Evolutionary conservation across 495 filamentous ascomycete genomes (phyloP), one percentile per base, ranked within the genome.

Genomic region (Penicillium subrubescens): DNA sequence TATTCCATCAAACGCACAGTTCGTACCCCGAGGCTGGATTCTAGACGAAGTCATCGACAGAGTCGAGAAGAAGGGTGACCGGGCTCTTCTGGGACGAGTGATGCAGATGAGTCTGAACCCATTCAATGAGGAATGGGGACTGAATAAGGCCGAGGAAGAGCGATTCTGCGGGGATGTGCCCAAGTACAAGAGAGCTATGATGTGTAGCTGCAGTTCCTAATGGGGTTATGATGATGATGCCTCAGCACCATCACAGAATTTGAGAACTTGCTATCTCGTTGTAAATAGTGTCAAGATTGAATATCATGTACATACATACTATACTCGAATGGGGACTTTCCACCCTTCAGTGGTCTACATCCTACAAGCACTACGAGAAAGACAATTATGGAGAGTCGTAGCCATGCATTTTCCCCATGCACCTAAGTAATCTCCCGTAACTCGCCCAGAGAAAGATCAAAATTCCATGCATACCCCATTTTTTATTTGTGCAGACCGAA

Each of bases 91-190:
- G 55, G 79, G 79, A 8, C 79, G 88, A 51, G 82, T 93, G 25
- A 90, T 97, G 89, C 82, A 89, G 23, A 88, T 97, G 88, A 84
- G 88, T 6, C 75, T 92, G 58, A 82, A 89, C 65, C 95, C 95
- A 0, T 98, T 96, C 72, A 84, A 92, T 52, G 93, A 97, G 48
- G 73, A 78, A 46, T 99, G 93, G 93, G 77, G 74, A 6, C 84
- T 87, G 51, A 80, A 93, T 64, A 77, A 73, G 67, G 86, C 86
- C 31, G 91, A 95, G 73, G 92, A 96, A 66, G 84, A 88, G 69
- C 83, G 96, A 67, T 97, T 91, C 80, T 94, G 89, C 63, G 89
- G 92, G 10, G 93, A 97, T 80, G 92, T 97, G 58, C 95, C 95
- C 11, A 88, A 80, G 76, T 77, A 79, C 46, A 86, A 85, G 74